A percentile compares a stretch with the other conserved stretches of the same genome.
These are phyloP conservation scores for Tricholoma matsutake DNA, from an alignment of 768 basidiomycete genomes.

Conservation along the genomic window DNA sequence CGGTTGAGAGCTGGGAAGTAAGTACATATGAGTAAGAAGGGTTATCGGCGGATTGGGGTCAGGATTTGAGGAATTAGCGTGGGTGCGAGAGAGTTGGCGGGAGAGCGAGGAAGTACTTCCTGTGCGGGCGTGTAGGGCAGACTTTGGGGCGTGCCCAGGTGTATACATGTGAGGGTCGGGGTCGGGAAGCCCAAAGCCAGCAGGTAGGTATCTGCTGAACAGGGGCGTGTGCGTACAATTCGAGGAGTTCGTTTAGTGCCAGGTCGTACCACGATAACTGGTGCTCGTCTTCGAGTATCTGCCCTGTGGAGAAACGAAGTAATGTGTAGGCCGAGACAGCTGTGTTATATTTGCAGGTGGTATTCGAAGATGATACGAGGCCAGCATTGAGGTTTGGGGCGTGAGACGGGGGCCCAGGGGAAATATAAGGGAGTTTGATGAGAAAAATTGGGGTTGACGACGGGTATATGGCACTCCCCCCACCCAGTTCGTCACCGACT, in stretches of 20 bases:
- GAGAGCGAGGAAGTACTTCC: conserved; percentile 6
- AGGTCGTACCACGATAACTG: conserved; percentile 55
- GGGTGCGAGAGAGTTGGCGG: background rate
- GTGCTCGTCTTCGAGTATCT: conserved; percentile 67
- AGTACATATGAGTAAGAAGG: background rate
- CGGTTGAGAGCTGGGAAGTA: conserved; percentile 31
- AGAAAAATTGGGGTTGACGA: background rate
- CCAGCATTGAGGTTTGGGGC: background rate
- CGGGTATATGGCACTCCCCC: conserved; percentile 1
- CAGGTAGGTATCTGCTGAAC: too few species aligned
- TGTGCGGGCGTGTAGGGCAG: conserved; percentile 3
- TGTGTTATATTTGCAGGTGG: conserved; percentile 7
- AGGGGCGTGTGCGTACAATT: conserved; percentile 45
- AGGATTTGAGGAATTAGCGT: background rate
- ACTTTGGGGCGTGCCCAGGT: too few species aligned
- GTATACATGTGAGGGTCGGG: too few species aligned
- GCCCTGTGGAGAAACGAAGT: conserved; percentile 67
- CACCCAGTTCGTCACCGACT: background rate
- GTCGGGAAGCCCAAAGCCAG: too few species aligned
- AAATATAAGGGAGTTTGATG: conserved; percentile 2
- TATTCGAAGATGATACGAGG: background rate
- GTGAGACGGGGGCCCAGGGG: background rate
- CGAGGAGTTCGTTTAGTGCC: conserved; percentile 62
- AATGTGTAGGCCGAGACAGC: conserved; percentile 38
- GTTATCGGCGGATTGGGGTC: background rate